Evolutionary conservation across 768 basidiomycete species (phyloP), one percentile per base, ranked within the genome.

Genomic region (Calocybe cyanea): DNA sequence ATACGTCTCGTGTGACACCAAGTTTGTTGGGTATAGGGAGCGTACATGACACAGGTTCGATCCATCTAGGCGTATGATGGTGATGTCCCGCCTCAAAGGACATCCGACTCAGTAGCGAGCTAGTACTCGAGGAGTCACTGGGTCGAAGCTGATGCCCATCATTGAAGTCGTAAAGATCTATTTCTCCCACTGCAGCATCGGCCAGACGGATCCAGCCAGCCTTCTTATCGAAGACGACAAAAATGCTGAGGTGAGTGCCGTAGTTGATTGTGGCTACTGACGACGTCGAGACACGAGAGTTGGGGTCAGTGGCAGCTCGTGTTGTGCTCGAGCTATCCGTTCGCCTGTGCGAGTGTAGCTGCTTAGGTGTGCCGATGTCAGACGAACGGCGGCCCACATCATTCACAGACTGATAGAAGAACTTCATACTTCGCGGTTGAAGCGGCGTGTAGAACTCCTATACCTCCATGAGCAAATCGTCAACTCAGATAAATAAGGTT

Each of bases 371-470:
- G 30, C 61, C 57, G 19, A 57, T 63, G 46, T 81, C 77, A 32
- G 72, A 70, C 14, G 67, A 46, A 20, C 67, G 71, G 43, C 75
- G 72, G 42, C 61, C 56, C 28, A 69, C 63, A 10, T 85, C 84
- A 38, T 75, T 73, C 3, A 81, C 77, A 25, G 70, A 67, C 63
- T 90, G 88, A 38, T 83, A 75, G 35, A 89, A 78, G 61, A 92
- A 92, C 0, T 71, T 68, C 21, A 91, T 63, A 43, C 65, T 73
- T n/a, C 81, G 78, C 17, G 87, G 78, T 50, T 75, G 77, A 17
- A 83, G 49, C 3, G 90, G 90, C 0, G 81, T 86, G 58, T 92
- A 92, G 53, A 90, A 91, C 62, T 92, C 90, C 89, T 92, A 34
- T 3, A 44, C n/a, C 14, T 42, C 14, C 32, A 38, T 42, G 49